Evolutionary conservation across 768 basidiomycete genomes (phyloP).

Genomic region (Lentinula guzmanii): DNA sequence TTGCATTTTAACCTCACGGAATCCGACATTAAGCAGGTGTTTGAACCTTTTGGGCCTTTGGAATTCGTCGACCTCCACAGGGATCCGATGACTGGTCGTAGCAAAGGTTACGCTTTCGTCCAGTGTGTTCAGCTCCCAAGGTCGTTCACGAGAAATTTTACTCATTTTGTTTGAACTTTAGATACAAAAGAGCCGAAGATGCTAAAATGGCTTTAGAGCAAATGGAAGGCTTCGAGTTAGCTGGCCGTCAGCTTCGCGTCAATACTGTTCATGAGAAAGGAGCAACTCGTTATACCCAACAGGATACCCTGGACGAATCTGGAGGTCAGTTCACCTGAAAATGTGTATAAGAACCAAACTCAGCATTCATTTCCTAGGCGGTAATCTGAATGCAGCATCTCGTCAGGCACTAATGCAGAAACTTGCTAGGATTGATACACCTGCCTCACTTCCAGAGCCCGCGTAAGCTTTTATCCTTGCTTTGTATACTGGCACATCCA

Average conservation of each 20-base stretch:
- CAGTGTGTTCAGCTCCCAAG: slow-evolving; percentile 53
- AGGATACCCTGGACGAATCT: slow-evolving; percentile 82
- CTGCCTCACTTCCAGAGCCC: slow-evolving; percentile 50
- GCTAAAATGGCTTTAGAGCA: slow-evolving; percentile 96
- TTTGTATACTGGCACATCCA: slow-evolving; percentile 10
- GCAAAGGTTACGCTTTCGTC: slow-evolving; percentile 97
- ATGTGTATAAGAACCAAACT: slow-evolving; percentile 1
- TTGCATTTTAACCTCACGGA: slow-evolving; percentile 96
- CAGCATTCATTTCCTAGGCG: slow-evolving; percentile 45
- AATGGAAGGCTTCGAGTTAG: slow-evolving; percentile 98
- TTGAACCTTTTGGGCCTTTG: slow-evolving; percentile 96
- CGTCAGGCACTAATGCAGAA: slow-evolving; percentile 99
- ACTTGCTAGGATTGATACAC: slow-evolving; percentile 89
- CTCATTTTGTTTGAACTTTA: slow-evolving; percentile 19
- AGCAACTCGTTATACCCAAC: slow-evolving; percentile 63
- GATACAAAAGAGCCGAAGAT: slow-evolving; percentile 87
- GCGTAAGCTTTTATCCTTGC: slow-evolving; percentile 38
- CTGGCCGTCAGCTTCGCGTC: slow-evolving; percentile 86
- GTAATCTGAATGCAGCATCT: slow-evolving; percentile 96
- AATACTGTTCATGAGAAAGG: slow-evolving; percentile 94
- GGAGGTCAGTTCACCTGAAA: slow-evolving; percentile 49
- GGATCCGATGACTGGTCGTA: slow-evolving; percentile 90
- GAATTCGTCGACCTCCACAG: slow-evolving; percentile 98
- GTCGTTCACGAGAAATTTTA: not conserved
- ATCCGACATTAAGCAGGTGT: slow-evolving; percentile 97